Base-by-base conservation (phyloP, 2,329 filamentous ascomycete species). In the Proliferodiscus dingleyae region DNA sequence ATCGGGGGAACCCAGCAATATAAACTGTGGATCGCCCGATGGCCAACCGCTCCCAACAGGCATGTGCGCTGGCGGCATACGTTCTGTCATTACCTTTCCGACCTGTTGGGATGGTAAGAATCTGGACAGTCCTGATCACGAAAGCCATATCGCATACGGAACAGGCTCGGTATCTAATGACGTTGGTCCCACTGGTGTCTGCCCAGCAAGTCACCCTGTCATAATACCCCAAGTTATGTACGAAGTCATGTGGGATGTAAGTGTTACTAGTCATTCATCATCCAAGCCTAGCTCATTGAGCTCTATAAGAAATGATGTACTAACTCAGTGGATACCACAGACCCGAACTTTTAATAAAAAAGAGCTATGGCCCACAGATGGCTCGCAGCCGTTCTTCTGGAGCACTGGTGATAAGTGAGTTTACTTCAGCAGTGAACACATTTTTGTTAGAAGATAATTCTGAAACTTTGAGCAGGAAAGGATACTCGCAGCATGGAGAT, bases 181-280 rank as follows among this genome's bases (percentile, higher is more conserved):
- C 43, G 45, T 51, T 10, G 46, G 49, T 21, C 46, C 46, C 4
- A 49, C 46, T 23, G 51, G 51, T 13, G 37, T n/a, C 23, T 53
- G 51, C n/a, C 51, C 51, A n/a, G 10, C 15, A 19, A 64, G 57
- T 4, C 68, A 70, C 58, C 69, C 69, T 44, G 67, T 71, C 54
- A 70, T 71, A 61, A 60, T 71, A 21, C 70, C 70, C 13, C 68
- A 71, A 63, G 58, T 72, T 61, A 71, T 71, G 69, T 72, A 71
- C 61, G 70, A 72, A 62, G 57, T 72, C 37, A 70, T 72, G 68
- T 72, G 70, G 70, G 67, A 72, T 58, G 63, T 66, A 18, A 65
- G 64, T 61, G 61, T 66, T 50, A 28, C n/a, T 42, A 23, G 16
- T 37, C 36, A 37, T 34, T 23, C 19, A 29, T 16, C 26, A 29